Evolutionary conservation across 805 yeast genomes (phyloP).

Genomic region (Diddensiella santjacobensis): DNA sequence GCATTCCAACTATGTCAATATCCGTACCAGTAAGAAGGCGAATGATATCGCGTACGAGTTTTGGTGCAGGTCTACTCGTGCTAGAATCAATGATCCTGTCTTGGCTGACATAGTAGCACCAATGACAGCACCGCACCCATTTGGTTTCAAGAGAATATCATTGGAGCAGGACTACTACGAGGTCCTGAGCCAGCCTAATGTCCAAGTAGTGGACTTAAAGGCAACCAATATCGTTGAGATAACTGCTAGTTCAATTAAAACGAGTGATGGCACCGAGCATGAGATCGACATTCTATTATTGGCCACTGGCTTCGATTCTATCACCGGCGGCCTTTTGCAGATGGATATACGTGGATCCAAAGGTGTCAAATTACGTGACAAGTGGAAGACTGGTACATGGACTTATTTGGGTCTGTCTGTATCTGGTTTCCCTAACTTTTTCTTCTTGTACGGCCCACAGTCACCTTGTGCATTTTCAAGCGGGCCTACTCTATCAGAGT

Average conservation of each 20-base stretch:
- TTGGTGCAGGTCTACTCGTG: conserved; percentile 24
- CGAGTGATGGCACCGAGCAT: neutral
- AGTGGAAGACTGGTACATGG: conserved; percentile 27
- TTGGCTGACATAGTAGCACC: conserved; percentile 27
- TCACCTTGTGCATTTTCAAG: conserved; percentile 33
- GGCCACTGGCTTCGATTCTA: conserved; percentile 6
- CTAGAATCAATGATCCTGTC: conserved; percentile 25
- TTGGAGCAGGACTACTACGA: conserved; percentile 28
- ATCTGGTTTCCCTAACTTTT: conserved; percentile 32
- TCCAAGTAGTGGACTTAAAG: conserved; percentile 27
- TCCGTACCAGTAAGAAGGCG: conserved; percentile 20
- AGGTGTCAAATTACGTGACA: conserved; percentile 16
- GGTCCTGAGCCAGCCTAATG: conserved; percentile 28
- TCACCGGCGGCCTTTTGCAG: conserved; percentile 3
- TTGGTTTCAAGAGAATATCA: conserved; percentile 27
- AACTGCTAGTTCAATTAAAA: conserved; percentile 11
- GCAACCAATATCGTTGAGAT: conserved; percentile 21
- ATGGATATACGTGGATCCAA: conserved; percentile 4
- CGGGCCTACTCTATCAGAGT: conserved; percentile 31
- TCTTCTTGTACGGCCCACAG: conserved; percentile 33
- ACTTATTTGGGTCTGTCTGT: conserved; percentile 29
- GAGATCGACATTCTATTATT: neutral
- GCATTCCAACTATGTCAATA: conserved; percentile 27
- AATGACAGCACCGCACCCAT: conserved; percentile 26
- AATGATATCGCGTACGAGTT: conserved; percentile 24